A percentile compares a stretch with the other conserved stretches of the same genome.
phyloP scores from a whole-genome alignment of 495 filamentous ascomycete genomes.

The Penicillium lividum region DNA sequence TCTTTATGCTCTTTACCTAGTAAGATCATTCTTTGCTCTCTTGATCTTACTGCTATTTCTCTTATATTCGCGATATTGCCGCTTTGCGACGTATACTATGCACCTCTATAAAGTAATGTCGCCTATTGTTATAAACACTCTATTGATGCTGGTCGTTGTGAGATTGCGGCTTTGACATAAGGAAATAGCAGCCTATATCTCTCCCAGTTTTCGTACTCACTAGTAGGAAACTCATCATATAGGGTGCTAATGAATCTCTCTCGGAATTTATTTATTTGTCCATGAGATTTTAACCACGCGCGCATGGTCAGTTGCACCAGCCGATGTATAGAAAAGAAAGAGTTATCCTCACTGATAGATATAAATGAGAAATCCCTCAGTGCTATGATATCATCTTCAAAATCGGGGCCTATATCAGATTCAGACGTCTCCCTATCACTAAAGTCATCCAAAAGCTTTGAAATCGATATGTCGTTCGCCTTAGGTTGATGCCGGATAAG shows the following conservation, averaged over 20 bases:
- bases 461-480: not conserved
- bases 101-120: constrained; percentile 18
- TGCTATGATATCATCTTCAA: constrained; percentile 44
- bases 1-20: not conserved
- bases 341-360: constrained; percentile 11
- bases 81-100: constrained; percentile 1
- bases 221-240: constrained; percentile 39
- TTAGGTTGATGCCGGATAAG: not conserved
- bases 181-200: constrained; percentile 28
- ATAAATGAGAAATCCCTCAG: constrained; percentile 46
- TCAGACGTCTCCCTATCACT: not conserved
- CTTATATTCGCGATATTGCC: not conserved
- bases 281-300: constrained; percentile 27
- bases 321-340: constrained; percentile 20
- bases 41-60: not conserved
- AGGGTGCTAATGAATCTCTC: constrained; percentile 40
- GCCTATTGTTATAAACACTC: constrained; percentile 20
- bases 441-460: not conserved
- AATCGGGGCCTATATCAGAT: constrained; percentile 14
- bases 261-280: constrained; percentile 33
- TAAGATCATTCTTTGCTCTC: not conserved
- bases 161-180: constrained; percentile 22
- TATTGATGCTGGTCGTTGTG: constrained; percentile 13
- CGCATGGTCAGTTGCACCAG: constrained; percentile 26
- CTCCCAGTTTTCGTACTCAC: constrained; percentile 34